Conservation (phyloP, 2,329 filamentous ascomycete species). For the Exophiala bonariae region DNA sequence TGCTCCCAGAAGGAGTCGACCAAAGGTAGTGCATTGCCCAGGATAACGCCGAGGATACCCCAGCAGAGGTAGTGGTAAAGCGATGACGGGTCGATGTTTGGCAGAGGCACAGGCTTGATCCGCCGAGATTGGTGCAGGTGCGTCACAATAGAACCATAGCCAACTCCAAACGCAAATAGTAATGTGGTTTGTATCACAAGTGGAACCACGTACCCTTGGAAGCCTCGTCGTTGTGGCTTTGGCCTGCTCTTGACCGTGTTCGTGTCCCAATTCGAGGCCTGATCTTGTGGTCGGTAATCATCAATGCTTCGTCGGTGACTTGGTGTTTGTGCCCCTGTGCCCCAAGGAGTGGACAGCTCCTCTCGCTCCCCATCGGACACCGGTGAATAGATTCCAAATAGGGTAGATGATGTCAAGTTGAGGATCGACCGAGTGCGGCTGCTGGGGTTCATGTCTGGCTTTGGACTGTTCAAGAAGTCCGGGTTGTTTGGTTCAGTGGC, state of each 20-base stretch:
- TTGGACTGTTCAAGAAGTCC: slow-evolving; percentile 33
- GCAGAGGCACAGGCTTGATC: slow-evolving; percentile 63
- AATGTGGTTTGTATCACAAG: slow-evolving; percentile 60
- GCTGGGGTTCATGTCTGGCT: slow-evolving; percentile 49
- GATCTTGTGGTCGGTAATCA: slow-evolving; percentile 35
- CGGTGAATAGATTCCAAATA: slow-evolving; percentile 86
- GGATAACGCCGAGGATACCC: slow-evolving; percentile 73
- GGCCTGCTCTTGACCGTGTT: slow-evolving; percentile 16
- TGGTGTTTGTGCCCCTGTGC: slow-evolving; percentile 73
- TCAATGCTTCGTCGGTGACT: slow-evolving; percentile 45
- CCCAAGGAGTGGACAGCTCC: slow-evolving; percentile 71
- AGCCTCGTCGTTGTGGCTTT: slow-evolving; percentile 37
- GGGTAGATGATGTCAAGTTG: slow-evolving; percentile 84
- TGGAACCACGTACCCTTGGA: slow-evolving; percentile 51
- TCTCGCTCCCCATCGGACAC: slow-evolving; percentile 57
- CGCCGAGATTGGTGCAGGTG: slow-evolving; percentile 72
- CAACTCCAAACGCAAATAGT: slow-evolving; percentile 75
- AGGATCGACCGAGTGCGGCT: slow-evolving; percentile 75
- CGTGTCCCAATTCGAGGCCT: slow-evolving; percentile 16
- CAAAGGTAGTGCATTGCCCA: slow-evolving; percentile 81
- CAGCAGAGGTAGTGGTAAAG: slow-evolving; percentile 76
- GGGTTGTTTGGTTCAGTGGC: slow-evolving; percentile 35
- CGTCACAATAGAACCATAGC: slow-evolving; percentile 79
- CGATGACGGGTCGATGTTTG: slow-evolving; percentile 53
- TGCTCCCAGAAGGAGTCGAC: slow-evolving; percentile 75